A percentile compares a stretch with the other conserved stretches of the same genome.
Conservation (phyloP, 2,329 filamentous ascomycete species). For the Zalaria obscura region DNA sequence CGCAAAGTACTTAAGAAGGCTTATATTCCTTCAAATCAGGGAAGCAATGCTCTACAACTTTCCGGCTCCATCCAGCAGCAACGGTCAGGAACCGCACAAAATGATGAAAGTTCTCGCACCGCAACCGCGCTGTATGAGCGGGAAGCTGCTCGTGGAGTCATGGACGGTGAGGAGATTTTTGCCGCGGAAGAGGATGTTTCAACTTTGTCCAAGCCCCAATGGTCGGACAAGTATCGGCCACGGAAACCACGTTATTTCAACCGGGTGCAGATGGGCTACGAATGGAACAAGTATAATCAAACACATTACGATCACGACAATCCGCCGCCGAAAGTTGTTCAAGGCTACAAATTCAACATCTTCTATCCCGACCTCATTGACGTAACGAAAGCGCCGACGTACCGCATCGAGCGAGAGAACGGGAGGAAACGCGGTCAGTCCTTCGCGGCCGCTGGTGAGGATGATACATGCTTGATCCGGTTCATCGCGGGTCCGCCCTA, state of each 20-base stretch:
- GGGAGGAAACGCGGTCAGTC: constrained; percentile 82
- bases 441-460: constrained; percentile 83
- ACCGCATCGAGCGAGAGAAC: constrained; percentile 87
- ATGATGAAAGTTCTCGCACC: constrained; percentile 73
- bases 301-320: constrained; percentile 99
- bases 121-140: constrained; percentile 84
- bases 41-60: too few relatives aligned
- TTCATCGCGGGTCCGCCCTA: constrained; percentile 94
- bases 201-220: constrained; percentile 51
- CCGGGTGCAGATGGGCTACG: constrained; percentile 95
- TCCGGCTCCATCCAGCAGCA: background rate
- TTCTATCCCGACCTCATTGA: constrained; percentile 97
- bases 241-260: constrained; percentile 96
- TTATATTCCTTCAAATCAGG: constrained; percentile 39
- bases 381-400: constrained; percentile 86
- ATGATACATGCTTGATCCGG: constrained; percentile 91
- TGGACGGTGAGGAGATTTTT: constrained; percentile 93
- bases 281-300: constrained; percentile 99
- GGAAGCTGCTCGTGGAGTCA: constrained; percentile 79
- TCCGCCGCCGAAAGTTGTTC: constrained; percentile 91
- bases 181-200: constrained; percentile 71
- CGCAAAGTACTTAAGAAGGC: constrained; percentile 49
- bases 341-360: constrained; percentile 99
- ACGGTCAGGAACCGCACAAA: constrained; percentile 53
- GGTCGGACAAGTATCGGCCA: constrained; percentile 74